A percentile compares a stretch with the other conserved stretches of the same genome.
Conservation (phyloP, 352 stramenopile species). For the Sclerospora graminicola region DNA sequence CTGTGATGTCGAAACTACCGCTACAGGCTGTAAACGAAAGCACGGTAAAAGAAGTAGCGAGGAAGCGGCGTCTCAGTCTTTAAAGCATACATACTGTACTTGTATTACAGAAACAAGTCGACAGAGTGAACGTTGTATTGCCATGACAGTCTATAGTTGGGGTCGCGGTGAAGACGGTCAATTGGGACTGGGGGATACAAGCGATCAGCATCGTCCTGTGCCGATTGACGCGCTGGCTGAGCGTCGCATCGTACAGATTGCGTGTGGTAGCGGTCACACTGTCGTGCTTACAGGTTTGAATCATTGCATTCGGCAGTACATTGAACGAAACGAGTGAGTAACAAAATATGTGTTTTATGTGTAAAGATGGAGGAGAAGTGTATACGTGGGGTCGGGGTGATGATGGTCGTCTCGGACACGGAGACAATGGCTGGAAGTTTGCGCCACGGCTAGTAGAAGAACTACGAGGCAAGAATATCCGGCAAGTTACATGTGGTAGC, state of each 20-base stretch:
- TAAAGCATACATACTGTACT: constrained; percentile 1
- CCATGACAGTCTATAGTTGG: constrained; percentile 80
- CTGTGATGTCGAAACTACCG: background rate
- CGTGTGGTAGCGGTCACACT: constrained; percentile 82
- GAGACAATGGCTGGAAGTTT: constrained; percentile 96
- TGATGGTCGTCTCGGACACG: constrained; percentile 85
- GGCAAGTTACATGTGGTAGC: constrained; percentile 91
- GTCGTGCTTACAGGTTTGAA: constrained; percentile 67
- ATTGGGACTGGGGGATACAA: constrained; percentile 77
- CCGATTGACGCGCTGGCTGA: constrained; percentile 78
- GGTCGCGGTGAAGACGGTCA: constrained; percentile 82
- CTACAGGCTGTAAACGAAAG: background rate
- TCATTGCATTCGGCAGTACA: background rate
- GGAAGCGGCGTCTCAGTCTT: constrained; percentile 7
- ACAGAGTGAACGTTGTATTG: background rate
- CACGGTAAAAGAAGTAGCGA: background rate
- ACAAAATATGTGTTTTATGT: background rate
- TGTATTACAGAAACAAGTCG: background rate
- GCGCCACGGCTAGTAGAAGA: constrained; percentile 89
- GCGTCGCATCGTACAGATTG: constrained; percentile 79
- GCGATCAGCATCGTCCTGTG: constrained; percentile 78
- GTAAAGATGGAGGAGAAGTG: constrained; percentile 68
- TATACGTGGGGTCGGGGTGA: constrained; percentile 86
- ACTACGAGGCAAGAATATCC: constrained; percentile 84
- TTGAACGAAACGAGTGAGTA: background rate